Base-by-base conservation (phyloP, 2,329 filamentous ascomycete species). In the Botrytis elliptica region DNA sequence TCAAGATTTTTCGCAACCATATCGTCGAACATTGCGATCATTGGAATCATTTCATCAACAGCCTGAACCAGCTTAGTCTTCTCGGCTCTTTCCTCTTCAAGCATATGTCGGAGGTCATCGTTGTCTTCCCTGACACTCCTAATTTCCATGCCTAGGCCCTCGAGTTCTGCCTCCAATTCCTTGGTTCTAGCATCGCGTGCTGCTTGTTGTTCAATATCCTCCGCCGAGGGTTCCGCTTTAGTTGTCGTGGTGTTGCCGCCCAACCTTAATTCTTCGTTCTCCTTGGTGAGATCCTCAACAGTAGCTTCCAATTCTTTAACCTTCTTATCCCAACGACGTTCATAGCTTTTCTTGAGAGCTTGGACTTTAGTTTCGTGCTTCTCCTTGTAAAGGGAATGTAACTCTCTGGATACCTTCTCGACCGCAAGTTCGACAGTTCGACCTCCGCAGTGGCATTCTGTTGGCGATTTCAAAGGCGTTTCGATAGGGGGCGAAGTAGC, bases 361-460 rank as follows among this genome's bases (percentile, higher is more conserved):
- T 93, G 89, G 63, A 98, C 95, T 85, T 99, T 99, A 76, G 91
- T 93, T 85, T 98, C 95, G 82, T 99, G 96, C 84, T 99, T 99
- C 81, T 92, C 91, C 85, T 98, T 98, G 88, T 99, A 99, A 18
- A 97, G 87, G 0, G 91, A 88, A 81, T 99, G 96, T 59, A 99
- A 87, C 81, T 99, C 96, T 44, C 94, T 89, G n/a, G 95, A 95
- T 59, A 98, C 94, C 77, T 95, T 94, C 83, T 97, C 94, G 36
- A 95, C 92, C 2, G 92, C 92, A 63, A 93, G 87, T 80, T 98
- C 95, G 68, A 97, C 92, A 76, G 97, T 94, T 77, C 84, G 78
- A 71, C 82, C 72, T 79, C 78, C 77, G 63, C 77, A 80, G 44
- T 65, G 72, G 65, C 78, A 79, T 59, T 79, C 79, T 4, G 76